These are phyloP conservation scores for Ascochyta rabiei DNA, from an alignment of 2,329 filamentous ascomycete species.

Conservation along the genomic window DNA sequence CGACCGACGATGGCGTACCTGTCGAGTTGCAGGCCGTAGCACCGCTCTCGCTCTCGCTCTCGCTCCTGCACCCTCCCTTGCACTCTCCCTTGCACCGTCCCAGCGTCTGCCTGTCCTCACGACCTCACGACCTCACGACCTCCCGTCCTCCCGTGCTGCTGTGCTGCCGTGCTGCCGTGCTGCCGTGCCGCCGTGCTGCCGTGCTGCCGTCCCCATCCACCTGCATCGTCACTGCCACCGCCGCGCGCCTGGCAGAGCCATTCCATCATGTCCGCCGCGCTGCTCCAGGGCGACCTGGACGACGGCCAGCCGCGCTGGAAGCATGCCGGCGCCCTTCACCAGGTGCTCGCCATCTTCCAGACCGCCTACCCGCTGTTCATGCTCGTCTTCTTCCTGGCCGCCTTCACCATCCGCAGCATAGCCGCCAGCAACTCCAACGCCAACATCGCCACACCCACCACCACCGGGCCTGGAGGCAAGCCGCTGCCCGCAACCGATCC, in stretches of 20 bases:
- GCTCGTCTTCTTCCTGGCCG: conserved; percentile 66
- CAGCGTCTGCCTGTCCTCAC: too few relatives aligned
- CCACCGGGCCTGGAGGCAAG: conserved; percentile 84
- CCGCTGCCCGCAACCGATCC: conserved; percentile 72
- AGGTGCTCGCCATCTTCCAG: conserved; percentile 51
- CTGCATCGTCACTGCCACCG: conserved; percentile 1
- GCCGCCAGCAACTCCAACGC: conserved; percentile 55
- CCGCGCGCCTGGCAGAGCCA: conserved; percentile 18
- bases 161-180: conserved; percentile 10
- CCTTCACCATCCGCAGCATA: conserved; percentile 68
- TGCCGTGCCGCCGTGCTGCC: too few relatives aligned
- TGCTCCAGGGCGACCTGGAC: conserved; percentile 19
- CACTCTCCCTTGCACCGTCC: conserved; percentile 1
- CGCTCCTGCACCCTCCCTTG: conserved; percentile 1
- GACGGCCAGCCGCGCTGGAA: conserved; percentile 24
- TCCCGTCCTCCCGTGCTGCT: too few relatives aligned
- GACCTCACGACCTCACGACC: too few relatives aligned
- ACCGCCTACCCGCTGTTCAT: conserved; percentile 68
- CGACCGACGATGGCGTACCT: conserved; percentile 11
- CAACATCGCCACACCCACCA: conserved; percentile 53
- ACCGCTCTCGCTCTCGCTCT: too few relatives aligned
- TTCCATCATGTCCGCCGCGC: conserved; percentile 28
- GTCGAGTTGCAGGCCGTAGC: conserved; percentile 10
- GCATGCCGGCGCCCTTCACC: conserved; percentile 27
- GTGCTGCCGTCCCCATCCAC: background rate